A percentile compares a stretch with the other conserved stretches of the same genome.
These are phyloP conservation scores for Aspergillus spinulosporus DNA, from an alignment of 2,329 filamentous ascomycete species.

Conservation along the genomic window DNA sequence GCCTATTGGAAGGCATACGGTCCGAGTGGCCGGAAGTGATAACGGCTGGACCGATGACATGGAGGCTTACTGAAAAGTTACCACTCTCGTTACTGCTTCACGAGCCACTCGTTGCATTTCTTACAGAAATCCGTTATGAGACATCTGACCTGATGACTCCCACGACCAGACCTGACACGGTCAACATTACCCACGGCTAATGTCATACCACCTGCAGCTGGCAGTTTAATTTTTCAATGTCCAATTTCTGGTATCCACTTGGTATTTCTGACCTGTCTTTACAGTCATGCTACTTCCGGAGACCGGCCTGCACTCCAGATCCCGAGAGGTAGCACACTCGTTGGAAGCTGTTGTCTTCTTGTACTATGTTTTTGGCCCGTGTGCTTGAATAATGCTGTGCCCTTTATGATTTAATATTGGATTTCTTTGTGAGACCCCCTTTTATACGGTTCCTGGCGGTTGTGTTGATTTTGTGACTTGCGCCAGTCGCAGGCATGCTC, in stretches of 20 bases:
- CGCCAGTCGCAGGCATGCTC: constrained; percentile 23
- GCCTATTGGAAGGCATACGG: constrained; percentile 42
- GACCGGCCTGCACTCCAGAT: constrained; percentile 6
- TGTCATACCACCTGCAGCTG: constrained; percentile 9
- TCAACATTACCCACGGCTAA: constrained; percentile 11
- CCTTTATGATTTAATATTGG: constrained; percentile 17
- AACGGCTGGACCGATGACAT: constrained; percentile 56
- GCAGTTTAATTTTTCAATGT: constrained; percentile 27
- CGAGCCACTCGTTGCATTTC: constrained; percentile 17
- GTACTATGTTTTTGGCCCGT: constrained; percentile 25
- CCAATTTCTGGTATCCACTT: constrained; percentile 34
- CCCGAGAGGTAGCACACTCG: neutral
- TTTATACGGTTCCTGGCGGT: constrained; percentile 25
- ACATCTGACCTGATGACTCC: constrained; percentile 29
- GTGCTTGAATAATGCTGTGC: constrained; percentile 19
- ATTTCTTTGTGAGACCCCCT: constrained; percentile 20
- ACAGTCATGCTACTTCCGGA: neutral
- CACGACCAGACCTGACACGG: constrained; percentile 25
- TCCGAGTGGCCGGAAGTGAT: constrained; percentile 53
- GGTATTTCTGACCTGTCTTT: constrained; percentile 16
- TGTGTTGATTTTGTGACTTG: constrained; percentile 24
- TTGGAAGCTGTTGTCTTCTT: constrained; percentile 21
- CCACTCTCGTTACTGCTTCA: constrained; percentile 7
- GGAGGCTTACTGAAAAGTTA: constrained; percentile 40
- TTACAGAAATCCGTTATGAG: constrained; percentile 18